A percentile compares a stretch with the other conserved stretches of the same genome.
phyloP scores from a whole-genome alignment of 768 basidiomycete species.

The Suillus discolor region DNA sequence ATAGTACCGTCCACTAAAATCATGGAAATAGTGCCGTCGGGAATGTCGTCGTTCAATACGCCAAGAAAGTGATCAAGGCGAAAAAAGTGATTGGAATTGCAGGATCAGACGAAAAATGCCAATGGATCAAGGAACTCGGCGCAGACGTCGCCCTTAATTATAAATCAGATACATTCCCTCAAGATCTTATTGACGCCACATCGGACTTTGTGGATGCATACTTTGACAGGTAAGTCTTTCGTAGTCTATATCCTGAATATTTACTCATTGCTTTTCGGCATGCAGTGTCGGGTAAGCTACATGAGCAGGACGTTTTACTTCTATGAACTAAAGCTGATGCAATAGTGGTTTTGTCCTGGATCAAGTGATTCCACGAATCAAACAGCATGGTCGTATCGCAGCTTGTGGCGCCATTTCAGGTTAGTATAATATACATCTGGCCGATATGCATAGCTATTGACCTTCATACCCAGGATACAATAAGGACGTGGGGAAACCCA shows the following conservation, averaged over 20 bases:
- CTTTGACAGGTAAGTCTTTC: background rate
- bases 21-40: background rate
- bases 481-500: background rate
- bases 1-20: background rate
- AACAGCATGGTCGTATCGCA: background rate
- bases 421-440: background rate
- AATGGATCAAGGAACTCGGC: background rate
- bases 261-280: background rate
- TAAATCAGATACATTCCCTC: background rate
- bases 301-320: background rate
- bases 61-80: background rate
- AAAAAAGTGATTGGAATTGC: background rate
- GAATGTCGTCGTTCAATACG: background rate
- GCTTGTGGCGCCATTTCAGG: background rate
- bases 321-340: background rate
- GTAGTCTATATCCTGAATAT: background rate
- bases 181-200: background rate
- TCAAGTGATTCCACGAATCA: background rate
- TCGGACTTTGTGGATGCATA: background rate
- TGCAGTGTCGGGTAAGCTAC: background rate
- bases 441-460: background rate
- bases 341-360: background rate
- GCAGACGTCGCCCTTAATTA: background rate
- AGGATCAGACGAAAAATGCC: background rate
- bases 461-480: background rate